Conservation (phyloP, 2,329 filamentous ascomycete species). For the Paecilomyces niveus region DNA sequence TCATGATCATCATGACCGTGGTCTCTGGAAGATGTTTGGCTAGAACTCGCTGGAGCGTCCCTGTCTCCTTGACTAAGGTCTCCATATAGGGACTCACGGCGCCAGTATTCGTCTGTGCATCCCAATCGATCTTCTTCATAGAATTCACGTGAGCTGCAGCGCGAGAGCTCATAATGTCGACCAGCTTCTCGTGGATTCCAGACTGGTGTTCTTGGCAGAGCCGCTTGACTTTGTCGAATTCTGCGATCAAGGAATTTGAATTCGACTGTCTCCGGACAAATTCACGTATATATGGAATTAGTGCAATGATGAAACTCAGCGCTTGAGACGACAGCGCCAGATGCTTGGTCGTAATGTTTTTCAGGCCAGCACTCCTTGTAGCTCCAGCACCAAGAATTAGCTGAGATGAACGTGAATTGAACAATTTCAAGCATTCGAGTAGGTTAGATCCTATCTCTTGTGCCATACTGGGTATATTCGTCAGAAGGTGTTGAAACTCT, state of each 20-base stretch:
- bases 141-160: conserved; percentile 66
- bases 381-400: conserved; percentile 92
- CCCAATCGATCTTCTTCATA: conserved; percentile 71
- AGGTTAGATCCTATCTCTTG: conserved; percentile 72
- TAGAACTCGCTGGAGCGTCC: conserved; percentile 74
- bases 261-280: conserved; percentile 71
- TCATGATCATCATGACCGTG: conserved; percentile 76
- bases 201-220: conserved; percentile 83
- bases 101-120: conserved; percentile 41
- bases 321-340: conserved; percentile 86
- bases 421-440: conserved; percentile 80
- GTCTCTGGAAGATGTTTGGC: conserved; percentile 72
- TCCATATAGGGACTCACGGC: conserved; percentile 71
- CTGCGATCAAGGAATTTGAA: conserved; percentile 57
- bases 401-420: conserved; percentile 95
- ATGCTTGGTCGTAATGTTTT: conserved; percentile 95
- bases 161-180: conserved; percentile 82
- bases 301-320: conserved; percentile 74
- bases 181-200: conserved; percentile 84
- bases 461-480: conserved; percentile 82
- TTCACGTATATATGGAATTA: conserved; percentile 86
- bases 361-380: conserved; percentile 78
- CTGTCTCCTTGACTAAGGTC: conserved; percentile 77
- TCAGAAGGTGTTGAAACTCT: conserved; percentile 73
- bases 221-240: conserved; percentile 82